Conservation (phyloP, 1,284 basidiomycete species). For the Acaromyces ingoldii region DNA sequence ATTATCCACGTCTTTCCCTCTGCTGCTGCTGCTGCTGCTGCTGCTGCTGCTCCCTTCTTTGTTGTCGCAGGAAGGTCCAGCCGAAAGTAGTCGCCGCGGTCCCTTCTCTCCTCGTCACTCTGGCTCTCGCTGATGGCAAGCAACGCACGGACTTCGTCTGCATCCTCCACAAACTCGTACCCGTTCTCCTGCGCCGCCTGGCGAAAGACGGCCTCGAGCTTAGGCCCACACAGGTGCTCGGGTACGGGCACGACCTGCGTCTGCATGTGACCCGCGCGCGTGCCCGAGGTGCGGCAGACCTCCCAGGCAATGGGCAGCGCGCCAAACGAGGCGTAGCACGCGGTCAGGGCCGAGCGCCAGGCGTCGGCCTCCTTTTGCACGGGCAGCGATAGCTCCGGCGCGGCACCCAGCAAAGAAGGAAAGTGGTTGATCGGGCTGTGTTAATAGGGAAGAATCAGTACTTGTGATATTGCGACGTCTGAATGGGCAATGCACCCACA, state of each 20-base stretch:
- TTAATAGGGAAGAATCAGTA: not conserved
- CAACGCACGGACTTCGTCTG: not conserved
- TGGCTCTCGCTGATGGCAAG: not conserved
- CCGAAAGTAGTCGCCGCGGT: constrained; percentile 16
- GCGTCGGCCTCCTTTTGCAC: constrained; percentile 19
- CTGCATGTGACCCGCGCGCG: constrained; percentile 39
- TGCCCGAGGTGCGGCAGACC: constrained; percentile 21
- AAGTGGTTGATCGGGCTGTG: constrained; percentile 33
- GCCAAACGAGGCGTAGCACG: constrained; percentile 16
- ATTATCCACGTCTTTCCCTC: constrained; percentile 18
- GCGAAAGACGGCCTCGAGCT: constrained; percentile 12
- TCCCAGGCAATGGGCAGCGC: constrained; percentile 20
- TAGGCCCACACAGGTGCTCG: not conserved
- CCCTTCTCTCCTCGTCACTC: not conserved
- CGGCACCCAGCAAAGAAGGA: constrained; percentile 10
- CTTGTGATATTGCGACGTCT: not conserved
- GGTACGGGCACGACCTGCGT: constrained; percentile 35
- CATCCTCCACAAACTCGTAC: constrained; percentile 14
- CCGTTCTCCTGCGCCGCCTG: constrained; percentile 6
- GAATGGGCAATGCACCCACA: constrained; percentile 9
- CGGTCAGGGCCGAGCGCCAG: constrained; percentile 14
- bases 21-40: too few species aligned
- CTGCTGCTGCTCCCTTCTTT: too few species aligned
- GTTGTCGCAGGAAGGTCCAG: constrained; percentile 21
- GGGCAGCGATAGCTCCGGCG: constrained; percentile 1